Percentiles rank a stretch among this genome's conserved stretches.
phyloP scores from a whole-genome alignment of 805 yeast species.

The Starmerella apis region DNA sequence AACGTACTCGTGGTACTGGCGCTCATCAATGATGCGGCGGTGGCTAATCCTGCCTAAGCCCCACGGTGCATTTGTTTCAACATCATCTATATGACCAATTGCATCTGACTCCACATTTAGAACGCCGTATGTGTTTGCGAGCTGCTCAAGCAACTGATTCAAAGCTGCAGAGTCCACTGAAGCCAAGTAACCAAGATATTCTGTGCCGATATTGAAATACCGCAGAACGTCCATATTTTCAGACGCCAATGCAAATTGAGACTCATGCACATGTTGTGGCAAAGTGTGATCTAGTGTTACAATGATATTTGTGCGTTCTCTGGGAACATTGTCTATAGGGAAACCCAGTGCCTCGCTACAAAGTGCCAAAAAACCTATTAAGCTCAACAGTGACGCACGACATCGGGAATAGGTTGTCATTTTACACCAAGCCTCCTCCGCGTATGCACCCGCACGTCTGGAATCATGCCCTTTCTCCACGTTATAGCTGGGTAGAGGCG shows the following conservation, averaged over 20 bases:
- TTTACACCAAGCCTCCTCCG: too few species aligned
- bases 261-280: neutral
- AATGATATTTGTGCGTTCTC: neutral
- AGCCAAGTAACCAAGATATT: neutral
- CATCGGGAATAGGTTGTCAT: too few species aligned
- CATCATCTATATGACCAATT: neutral
- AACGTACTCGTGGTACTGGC: slow-evolving; percentile 36
- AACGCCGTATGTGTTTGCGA: neutral
- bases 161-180: neutral
- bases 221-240: neutral
- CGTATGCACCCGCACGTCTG: too few species aligned
- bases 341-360: neutral
- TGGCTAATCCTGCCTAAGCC: slow-evolving; percentile 31
- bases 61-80: slow-evolving; percentile 39
- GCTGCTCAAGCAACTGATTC: neutral
- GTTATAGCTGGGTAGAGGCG: neutral
- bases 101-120: neutral
- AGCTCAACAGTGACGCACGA: too few species aligned
- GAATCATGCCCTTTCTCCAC: neutral
- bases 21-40: slow-evolving; percentile 17
- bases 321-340: neutral
- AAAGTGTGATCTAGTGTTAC: neutral
- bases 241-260: neutral
- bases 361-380: neutral
- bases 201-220: neutral